Conservation (phyloP, 306 rosid species). For the Pyrus betulifolia region DNA sequence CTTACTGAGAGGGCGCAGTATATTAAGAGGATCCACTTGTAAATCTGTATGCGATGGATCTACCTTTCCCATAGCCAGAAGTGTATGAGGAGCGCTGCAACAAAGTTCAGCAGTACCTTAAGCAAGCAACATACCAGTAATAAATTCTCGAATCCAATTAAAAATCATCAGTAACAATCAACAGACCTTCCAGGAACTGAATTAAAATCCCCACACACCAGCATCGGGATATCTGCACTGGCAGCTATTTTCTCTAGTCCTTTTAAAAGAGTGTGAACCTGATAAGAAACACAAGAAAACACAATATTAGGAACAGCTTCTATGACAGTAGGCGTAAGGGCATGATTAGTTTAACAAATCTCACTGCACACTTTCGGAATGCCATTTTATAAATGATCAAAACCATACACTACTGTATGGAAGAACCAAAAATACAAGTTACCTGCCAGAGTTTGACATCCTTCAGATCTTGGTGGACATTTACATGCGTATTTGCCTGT, state of each 20-base stretch:
- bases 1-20: slow-evolving; percentile 88
- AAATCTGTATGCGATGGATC: slow-evolving; percentile 80
- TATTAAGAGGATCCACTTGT: slow-evolving; percentile 81
- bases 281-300: slow-evolving; percentile 11
- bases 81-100: slow-evolving; percentile 93
- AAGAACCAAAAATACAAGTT: slow-evolving; percentile 17
- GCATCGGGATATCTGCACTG: slow-evolving; percentile 95
- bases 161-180: neutral
- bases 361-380: neutral
- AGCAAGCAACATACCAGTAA: slow-evolving; percentile 10
- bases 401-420: neutral
- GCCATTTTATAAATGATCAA: neutral
- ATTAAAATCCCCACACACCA: slow-evolving; percentile 97
- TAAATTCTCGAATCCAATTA: neutral
- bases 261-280: slow-evolving; percentile 95
- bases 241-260: slow-evolving; percentile 96
- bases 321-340: neutral
- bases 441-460: slow-evolving; percentile 99
- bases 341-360: neutral
- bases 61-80: slow-evolving; percentile 90
- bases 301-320: neutral
- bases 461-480: slow-evolving; percentile 70
- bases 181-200: slow-evolving; percentile 91
- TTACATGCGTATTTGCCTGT: slow-evolving; percentile 91
- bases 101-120: slow-evolving; percentile 23